These are phyloP conservation scores for Murraya paniculata DNA, from an alignment of 345 rosid genomes.

Conservation along the genomic window DNA sequence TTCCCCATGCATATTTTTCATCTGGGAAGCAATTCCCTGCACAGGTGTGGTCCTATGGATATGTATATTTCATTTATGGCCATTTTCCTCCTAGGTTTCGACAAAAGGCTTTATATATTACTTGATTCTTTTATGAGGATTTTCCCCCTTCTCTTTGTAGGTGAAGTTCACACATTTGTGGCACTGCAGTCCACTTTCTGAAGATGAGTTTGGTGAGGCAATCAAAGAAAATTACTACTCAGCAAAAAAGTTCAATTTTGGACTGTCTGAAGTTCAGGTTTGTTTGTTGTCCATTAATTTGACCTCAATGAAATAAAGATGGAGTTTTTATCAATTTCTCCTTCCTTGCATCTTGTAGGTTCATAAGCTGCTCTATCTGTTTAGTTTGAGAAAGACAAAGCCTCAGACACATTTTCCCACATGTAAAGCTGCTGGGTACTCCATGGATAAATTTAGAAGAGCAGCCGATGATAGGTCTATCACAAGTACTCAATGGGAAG, in stretches of 20 bases:
- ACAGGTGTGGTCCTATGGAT: slow-evolving; percentile 42
- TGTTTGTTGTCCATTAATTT: slow-evolving; percentile 2
- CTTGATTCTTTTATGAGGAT: background rate
- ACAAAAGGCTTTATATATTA: background rate
- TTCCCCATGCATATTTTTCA: slow-evolving; percentile 48
- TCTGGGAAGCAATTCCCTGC: slow-evolving; percentile 74
- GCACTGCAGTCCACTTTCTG: slow-evolving; percentile 59
- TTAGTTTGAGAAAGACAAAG: slow-evolving; percentile 36
- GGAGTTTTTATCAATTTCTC: background rate
- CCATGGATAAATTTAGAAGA: slow-evolving; percentile 18
- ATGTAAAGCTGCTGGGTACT: slow-evolving; percentile 14
- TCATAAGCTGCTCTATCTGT: slow-evolving; percentile 37
- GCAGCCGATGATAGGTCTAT: slow-evolving; percentile 14
- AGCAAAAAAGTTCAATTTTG: slow-evolving; percentile 58
- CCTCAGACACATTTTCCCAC: slow-evolving; percentile 5
- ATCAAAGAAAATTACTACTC: slow-evolving; percentile 63
- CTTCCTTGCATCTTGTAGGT: slow-evolving; percentile 31
- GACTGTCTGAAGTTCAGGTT: slow-evolving; percentile 72
- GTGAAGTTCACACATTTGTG: slow-evolving; percentile 49
- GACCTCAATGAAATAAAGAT: background rate
- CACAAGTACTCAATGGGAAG: background rate
- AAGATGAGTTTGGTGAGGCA: slow-evolving; percentile 52
- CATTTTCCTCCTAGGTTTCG: too few relatives aligned
- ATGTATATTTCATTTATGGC: too few relatives aligned
- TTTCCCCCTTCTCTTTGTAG: slow-evolving; percentile 25